Conservation (phyloP, 352 stramenopile species). For the Phytophthora vignae region DNA sequence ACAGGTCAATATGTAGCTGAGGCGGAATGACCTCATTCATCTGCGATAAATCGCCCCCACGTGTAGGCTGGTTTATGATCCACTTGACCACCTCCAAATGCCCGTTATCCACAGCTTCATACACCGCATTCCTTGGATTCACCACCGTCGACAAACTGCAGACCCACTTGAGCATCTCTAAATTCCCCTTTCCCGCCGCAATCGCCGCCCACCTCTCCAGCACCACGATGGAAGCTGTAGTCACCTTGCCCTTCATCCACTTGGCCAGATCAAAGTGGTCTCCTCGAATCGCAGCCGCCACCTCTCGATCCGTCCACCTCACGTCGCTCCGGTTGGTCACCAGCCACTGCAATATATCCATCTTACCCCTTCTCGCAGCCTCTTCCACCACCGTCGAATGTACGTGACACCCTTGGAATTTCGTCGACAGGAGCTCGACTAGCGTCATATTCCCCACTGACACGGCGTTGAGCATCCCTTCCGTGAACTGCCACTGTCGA, state of each 20-base stretch:
- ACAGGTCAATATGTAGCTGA: constrained; percentile 5
- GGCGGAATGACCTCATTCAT: neutral
- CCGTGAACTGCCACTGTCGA: constrained; percentile 26
- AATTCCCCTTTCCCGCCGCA: constrained; percentile 14
- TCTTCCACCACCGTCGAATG: constrained; percentile 4
- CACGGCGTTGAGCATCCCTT: constrained; percentile 7
- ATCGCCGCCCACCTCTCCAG: constrained; percentile 8
- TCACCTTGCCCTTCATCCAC: constrained; percentile 14
- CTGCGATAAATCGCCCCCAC: neutral
- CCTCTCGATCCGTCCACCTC: constrained; percentile 6
- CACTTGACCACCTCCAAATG: constrained; percentile 23
- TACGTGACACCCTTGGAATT: constrained; percentile 13
- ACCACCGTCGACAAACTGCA: constrained; percentile 14
- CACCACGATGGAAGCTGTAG: constrained; percentile 1
- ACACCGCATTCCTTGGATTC: neutral
- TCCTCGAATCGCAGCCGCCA: constrained; percentile 8
- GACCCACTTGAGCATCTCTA: constrained; percentile 23
- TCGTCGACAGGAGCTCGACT: constrained; percentile 9
- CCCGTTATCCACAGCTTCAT: constrained; percentile 10
- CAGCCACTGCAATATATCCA: constrained; percentile 21
- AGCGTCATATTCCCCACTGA: constrained; percentile 10
- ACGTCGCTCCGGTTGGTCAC: constrained; percentile 5
- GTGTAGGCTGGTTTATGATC: constrained; percentile 6
- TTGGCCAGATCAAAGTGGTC: constrained; percentile 21
- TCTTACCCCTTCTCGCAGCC: neutral